Evolutionary conservation across 805 yeast genomes (phyloP).

Genomic region (Suhomyces prunicola): DNA sequence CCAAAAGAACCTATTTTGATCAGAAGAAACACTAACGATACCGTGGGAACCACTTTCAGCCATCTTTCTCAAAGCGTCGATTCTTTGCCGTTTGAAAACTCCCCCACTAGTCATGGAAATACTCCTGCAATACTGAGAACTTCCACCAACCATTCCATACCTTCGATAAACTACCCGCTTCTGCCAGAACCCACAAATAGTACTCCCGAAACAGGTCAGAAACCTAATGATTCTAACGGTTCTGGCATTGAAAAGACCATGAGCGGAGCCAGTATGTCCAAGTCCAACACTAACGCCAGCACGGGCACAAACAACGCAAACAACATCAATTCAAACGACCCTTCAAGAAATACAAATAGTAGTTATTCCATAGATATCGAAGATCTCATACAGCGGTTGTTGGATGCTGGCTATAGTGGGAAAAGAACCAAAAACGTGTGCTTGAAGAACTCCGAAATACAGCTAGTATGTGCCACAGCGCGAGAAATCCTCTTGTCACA

Average conservation of each 20-base stretch:
- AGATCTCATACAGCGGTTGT: slow-evolving; percentile 81
- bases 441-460: slow-evolving; percentile 84
- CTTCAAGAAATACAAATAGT: not conserved
- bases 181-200: slow-evolving; percentile 16
- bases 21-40: slow-evolving; percentile 47
- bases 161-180: slow-evolving; percentile 15
- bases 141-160: slow-evolving; percentile 22
- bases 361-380: slow-evolving; percentile 55
- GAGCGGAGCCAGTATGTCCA: not conserved
- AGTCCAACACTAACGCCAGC: not conserved
- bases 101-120: slow-evolving; percentile 14
- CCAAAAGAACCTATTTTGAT: slow-evolving; percentile 74
- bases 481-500: slow-evolving; percentile 87
- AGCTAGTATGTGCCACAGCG: slow-evolving; percentile 79
- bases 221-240: slow-evolving; percentile 19
- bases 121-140: slow-evolving; percentile 16
- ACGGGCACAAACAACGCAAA: not conserved
- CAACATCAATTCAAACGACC: not conserved
- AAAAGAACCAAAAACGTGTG: slow-evolving; percentile 88
- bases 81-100: slow-evolving; percentile 7
- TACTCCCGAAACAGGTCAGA: slow-evolving; percentile 1
- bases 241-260: not conserved
- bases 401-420: slow-evolving; percentile 96
- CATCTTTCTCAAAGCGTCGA: slow-evolving; percentile 10
- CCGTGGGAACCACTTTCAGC: slow-evolving; percentile 6